Evolutionary conservation across 2,329 filamentous ascomycete genomes (phyloP), one percentile per base, ranked within the genome.

Genomic region (Fusarium proliferatum): DNA sequence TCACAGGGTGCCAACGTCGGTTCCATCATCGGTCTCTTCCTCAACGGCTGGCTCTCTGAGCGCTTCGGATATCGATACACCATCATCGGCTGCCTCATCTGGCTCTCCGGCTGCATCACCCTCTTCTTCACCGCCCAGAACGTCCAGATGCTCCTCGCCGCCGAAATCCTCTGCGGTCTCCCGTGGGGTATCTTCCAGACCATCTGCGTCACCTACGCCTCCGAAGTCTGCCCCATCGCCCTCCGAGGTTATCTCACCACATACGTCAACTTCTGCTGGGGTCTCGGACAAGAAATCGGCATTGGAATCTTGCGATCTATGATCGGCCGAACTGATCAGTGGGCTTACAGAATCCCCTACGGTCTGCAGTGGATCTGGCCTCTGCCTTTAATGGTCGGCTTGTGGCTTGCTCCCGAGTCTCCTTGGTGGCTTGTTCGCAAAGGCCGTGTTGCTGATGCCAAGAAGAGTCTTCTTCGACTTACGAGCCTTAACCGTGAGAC

Each of bases 361-460:
- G 91, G 88, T 2, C 83, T 94, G 43, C 92, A 94, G 82, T 94
- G 92, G 92, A 92, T 94, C 85, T 94, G 92, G 92, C 92, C 92
- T 0, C 79, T 92, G 6, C 91, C 91, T 10, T 85, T 94, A 13
- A 86, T 91, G 49, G 81, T 93, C 55, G 91, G 89, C 69, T 89
- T 94, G 72, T 89, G 83, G 76, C 89, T 93, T 62, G 92, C 92
- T 2, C 92, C 91, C 13, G 91, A 93, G 80, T 91, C 88, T 23
- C 91, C 91, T 5, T 93, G 91, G 91, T 94, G 92, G 92, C 87
- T 94, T 26, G 91, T 94, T 53, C 90, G 92, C 36, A 89, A 87
- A 76, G 90, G 90, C 34, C 86, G 86, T 41, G 82, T 89, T 43
- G 88, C 90, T 9, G 90, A 93, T 19, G 92, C 92, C 13, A 93